Evolutionary conservation across 257 asterid genomes (phyloP).

Genomic region (Haberlea rhodopensis): DNA sequence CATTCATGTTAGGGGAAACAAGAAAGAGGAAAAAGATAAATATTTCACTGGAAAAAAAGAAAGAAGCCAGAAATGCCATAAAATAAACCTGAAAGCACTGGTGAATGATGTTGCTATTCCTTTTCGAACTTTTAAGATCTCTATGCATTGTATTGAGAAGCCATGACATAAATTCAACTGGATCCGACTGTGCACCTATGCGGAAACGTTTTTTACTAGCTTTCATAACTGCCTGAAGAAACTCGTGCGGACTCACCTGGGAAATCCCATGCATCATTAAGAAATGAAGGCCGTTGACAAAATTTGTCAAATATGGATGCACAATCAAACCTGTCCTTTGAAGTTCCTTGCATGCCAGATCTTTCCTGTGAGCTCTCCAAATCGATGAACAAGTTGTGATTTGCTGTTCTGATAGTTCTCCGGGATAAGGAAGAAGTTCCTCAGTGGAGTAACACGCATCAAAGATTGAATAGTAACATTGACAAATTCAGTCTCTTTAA

Average conservation of each 20-base stretch:
- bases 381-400: conserved; percentile 89
- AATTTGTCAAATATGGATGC: conserved; percentile 1
- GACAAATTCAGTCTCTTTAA: conserved; percentile 94
- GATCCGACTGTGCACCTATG: conserved; percentile 93
- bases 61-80: not conserved
- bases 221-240: conserved; percentile 93
- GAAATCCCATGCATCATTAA: conserved; percentile 25
- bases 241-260: conserved; percentile 99
- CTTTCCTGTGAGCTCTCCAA: conserved; percentile 96
- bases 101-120: conserved; percentile 74
- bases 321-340: conserved; percentile 81
- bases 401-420: conserved; percentile 77
- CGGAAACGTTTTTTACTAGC: conserved; percentile 85
- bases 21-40: conserved; percentile 7
- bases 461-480: conserved; percentile 93
- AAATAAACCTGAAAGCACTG: conserved; percentile 83
- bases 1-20: conserved; percentile 8
- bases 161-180: conserved; percentile 97
- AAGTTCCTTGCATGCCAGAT: conserved; percentile 96
- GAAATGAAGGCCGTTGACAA: conserved; percentile 20
- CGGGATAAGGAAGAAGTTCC: conserved; percentile 95
- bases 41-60: not conserved
- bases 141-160: conserved; percentile 78
- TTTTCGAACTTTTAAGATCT: conserved; percentile 68
- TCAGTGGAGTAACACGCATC: conserved; percentile 96